Evolutionary conservation across 257 asterid species (phyloP), one percentile per base, ranked within the genome.

Genomic region (Leonotis leonurus): DNA sequence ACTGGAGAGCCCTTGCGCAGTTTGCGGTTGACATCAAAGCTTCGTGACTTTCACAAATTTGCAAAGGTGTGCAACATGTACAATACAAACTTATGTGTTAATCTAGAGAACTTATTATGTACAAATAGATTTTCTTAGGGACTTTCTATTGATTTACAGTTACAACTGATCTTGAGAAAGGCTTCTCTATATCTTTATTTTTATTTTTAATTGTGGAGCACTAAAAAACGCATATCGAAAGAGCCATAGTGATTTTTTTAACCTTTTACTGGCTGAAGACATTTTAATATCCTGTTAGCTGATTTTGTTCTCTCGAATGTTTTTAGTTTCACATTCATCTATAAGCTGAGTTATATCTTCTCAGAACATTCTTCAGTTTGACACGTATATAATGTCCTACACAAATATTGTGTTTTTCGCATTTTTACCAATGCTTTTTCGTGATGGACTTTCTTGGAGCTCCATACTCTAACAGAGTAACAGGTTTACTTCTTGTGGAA

Each of bases 31-130:
- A 87, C 99, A 16, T 65, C 97, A 56, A 93, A 80, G 85, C 89
- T 93, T 48, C 97, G 97, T 6, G 97, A 93, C 77, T 89, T 93
- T 71, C 89, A 89, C 64, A 86, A 77, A 75, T 85, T 58, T 77
- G 97, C 99, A 1, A 93, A 93, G 95, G 99, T 89, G 55, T 62
- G 88, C 60, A 41, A 24, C 68, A 54, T 36, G 22, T 54, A 2
- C 55, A 68, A 45, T 17, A 48, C 56, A 11, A 27, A 53, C 18
- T 37, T 39, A 5, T n/a, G 8, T 5, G 18, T 24, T 20, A n/a
- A 0, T 60, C 64, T 40, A 35, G 36, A 37, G 62, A 37, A 35
- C 10, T 8, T 60, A 51, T 51, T 24, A 57, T 60, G 29, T 40
- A 12, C 39, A 27, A 24, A 22, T 16, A 36, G 18, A 32, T 22